A percentile compares a stretch with the other conserved stretches of the same genome.
Evolutionary conservation across 352 stramenopile species (phyloP).

Genomic region (Phytophthora cryptogea): DNA sequence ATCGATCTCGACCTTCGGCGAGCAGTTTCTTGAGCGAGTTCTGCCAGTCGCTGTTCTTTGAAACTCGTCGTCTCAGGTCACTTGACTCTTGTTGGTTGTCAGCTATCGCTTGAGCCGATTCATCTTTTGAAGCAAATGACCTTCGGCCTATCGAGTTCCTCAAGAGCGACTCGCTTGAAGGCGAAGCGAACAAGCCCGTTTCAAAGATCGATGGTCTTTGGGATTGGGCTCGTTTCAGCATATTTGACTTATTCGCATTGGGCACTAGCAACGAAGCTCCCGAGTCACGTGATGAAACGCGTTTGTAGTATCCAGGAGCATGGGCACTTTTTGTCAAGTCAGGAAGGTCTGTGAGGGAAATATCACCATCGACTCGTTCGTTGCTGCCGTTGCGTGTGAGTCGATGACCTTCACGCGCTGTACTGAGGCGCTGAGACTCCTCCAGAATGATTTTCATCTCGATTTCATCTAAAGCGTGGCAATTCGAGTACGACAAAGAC

Average conservation of each 20-base stretch:
- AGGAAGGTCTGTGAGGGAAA: slow-evolving; percentile 56
- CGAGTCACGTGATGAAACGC: slow-evolving; percentile 43
- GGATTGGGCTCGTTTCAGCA: slow-evolving; percentile 46
- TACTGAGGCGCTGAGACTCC: slow-evolving; percentile 56
- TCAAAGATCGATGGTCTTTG: slow-evolving; percentile 28
- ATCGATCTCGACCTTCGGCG: slow-evolving; percentile 39
- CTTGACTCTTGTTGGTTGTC: slow-evolving; percentile 25
- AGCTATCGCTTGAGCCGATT: slow-evolving; percentile 7
- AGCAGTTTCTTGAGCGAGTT: slow-evolving; percentile 62
- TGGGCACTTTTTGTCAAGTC: slow-evolving; percentile 41
- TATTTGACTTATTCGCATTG: slow-evolving; percentile 21
- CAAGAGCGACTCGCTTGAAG: slow-evolving; percentile 8
- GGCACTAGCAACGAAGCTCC: slow-evolving; percentile 6
- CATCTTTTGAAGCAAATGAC: slow-evolving; percentile 2
- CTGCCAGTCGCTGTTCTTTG: slow-evolving; percentile 52
- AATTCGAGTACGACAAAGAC: background rate
- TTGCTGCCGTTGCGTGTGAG: slow-evolving; percentile 5
- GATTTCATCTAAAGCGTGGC: slow-evolving; percentile 51
- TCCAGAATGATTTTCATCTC: slow-evolving; percentile 82
- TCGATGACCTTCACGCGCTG: slow-evolving; percentile 35
- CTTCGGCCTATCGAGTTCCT: slow-evolving; percentile 8
- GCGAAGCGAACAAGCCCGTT: slow-evolving; percentile 8
- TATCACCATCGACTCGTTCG: slow-evolving; percentile 44
- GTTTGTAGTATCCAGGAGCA: slow-evolving; percentile 37
- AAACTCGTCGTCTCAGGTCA: slow-evolving; percentile 9